Conservation (phyloP, 495 filamentous ascomycete genomes). For the Neurospora sublineolata region DNA sequence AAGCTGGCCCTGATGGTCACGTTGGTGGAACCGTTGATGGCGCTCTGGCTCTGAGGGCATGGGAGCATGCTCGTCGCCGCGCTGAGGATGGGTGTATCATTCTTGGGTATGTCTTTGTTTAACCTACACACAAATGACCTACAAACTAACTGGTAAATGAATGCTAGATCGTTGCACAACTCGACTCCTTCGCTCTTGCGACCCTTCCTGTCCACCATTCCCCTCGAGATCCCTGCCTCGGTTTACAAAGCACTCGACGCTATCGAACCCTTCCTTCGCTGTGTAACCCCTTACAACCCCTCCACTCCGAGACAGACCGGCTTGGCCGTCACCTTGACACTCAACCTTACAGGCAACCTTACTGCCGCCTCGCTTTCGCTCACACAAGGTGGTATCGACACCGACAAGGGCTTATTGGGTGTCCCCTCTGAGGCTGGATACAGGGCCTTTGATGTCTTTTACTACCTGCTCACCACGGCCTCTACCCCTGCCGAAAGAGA, state of each 20-base stretch:
- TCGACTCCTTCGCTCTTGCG: slow-evolving; percentile 76
- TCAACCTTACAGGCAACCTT: slow-evolving; percentile 70
- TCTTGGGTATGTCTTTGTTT: slow-evolving; percentile 49
- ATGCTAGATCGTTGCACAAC: slow-evolving; percentile 64
- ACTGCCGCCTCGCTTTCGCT: slow-evolving; percentile 64
- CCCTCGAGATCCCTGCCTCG: slow-evolving; percentile 59
- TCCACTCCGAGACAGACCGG: slow-evolving; percentile 72
- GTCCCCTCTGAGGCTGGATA: slow-evolving; percentile 70
- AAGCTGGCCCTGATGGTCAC: slow-evolving; percentile 51
- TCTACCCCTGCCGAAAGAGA: slow-evolving; percentile 87
- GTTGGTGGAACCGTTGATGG: slow-evolving; percentile 69
- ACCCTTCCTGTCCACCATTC: slow-evolving; percentile 71
- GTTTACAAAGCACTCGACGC: slow-evolving; percentile 67
- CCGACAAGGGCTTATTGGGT: slow-evolving; percentile 65
- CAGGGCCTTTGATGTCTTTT: slow-evolving; percentile 96
- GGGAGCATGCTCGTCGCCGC: slow-evolving; percentile 91
- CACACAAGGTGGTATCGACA: slow-evolving; percentile 82
- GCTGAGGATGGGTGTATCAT: slow-evolving; percentile 94
- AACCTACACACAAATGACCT: slow-evolving; percentile 1
- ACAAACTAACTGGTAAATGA: slow-evolving; percentile 1
- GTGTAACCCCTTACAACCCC: slow-evolving; percentile 80
- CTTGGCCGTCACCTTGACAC: slow-evolving; percentile 66
- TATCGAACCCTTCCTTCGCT: slow-evolving; percentile 74
- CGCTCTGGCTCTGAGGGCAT: slow-evolving; percentile 69
- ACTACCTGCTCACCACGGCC: slow-evolving; percentile 83